Conservation (phyloP, 2,329 filamentous ascomycete species). For the Plectosphaerella sp. region DNA sequence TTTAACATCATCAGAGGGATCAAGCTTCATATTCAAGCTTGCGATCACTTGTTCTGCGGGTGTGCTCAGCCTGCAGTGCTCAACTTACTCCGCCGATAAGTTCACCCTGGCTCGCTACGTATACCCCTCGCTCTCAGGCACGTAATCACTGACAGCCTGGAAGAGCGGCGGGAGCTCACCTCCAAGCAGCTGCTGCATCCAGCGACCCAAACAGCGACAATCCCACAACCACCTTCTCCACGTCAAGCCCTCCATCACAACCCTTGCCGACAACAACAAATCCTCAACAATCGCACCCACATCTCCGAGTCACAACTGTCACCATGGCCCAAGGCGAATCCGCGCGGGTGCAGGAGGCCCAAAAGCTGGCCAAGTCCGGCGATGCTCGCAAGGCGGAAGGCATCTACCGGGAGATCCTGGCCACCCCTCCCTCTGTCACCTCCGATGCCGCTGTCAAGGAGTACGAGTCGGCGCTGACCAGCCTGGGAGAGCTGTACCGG, state of each 20-base stretch:
- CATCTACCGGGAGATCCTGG: slow-evolving; percentile 85
- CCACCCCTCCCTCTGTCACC: slow-evolving; percentile 76
- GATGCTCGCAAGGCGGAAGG: slow-evolving; percentile 80
- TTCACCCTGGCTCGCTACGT: too few relatives aligned
- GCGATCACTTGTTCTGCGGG: too few relatives aligned
- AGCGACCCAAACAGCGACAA: not conserved
- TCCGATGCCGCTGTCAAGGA: slow-evolving; percentile 82
- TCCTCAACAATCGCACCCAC: slow-evolving; percentile 14
- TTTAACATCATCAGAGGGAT: too few relatives aligned
- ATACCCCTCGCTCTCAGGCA: too few relatives aligned
- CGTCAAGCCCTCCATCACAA: not conserved
- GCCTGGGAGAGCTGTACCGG: slow-evolving; percentile 86
- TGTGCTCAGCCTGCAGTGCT: too few relatives aligned
- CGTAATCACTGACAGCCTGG: too few relatives aligned
- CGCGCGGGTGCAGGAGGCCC: slow-evolving; percentile 77
- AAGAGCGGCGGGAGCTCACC: not conserved
- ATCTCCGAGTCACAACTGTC: slow-evolving; percentile 13
- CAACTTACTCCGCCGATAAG: too few relatives aligned
- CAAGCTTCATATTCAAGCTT: too few relatives aligned
- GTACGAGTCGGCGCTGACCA: slow-evolving; percentile 85
- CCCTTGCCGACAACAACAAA: not conserved
- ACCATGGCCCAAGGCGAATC: slow-evolving; percentile 56
- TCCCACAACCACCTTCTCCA: not conserved
- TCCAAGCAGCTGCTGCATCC: not conserved
- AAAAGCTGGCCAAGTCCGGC: slow-evolving; percentile 68